phyloP scores from a whole-genome alignment of 768 basidiomycete genomes.

The Phylloporus arenicola region DNA sequence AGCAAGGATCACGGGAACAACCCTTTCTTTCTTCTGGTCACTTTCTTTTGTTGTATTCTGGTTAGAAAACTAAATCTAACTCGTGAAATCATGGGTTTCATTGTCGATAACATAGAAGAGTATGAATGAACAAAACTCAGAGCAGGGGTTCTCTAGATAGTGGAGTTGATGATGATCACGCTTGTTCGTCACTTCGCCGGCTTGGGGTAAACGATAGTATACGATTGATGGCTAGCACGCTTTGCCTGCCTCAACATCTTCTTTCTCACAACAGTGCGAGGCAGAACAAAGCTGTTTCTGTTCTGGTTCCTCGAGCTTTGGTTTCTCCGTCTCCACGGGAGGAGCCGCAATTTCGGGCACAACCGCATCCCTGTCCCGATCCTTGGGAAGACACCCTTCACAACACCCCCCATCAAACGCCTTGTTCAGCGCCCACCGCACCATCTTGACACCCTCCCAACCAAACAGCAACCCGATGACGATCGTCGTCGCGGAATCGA shows the following conservation, averaged over 20 bases:
- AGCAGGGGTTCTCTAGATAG: too few relatives aligned
- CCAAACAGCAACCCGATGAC: conserved; percentile 38
- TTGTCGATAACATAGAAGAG: too few relatives aligned
- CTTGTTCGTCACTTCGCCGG: too few relatives aligned
- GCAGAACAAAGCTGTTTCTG: neutral
- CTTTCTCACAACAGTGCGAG: conserved; percentile 2
- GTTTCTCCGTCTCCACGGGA: neutral
- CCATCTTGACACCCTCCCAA: conserved; percentile 41
- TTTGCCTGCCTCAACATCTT: neutral
- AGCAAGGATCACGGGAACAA: neutral
- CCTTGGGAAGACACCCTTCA: neutral
- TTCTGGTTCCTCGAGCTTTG: neutral
- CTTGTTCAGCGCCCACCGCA: conserved; percentile 32
- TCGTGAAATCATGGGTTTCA: conserved; percentile 2
- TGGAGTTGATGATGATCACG: too few relatives aligned
- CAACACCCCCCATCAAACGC: conserved; percentile 38
- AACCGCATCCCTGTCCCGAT: neutral
- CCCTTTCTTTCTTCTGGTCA: neutral
- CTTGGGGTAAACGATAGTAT: too few relatives aligned
- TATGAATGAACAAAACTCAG: too few relatives aligned
- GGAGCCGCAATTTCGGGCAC: neutral
- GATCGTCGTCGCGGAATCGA: conserved; percentile 40
- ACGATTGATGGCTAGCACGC: neutral
- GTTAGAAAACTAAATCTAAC: conserved; percentile 5
- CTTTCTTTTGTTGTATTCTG: conserved; percentile 8